These are phyloP conservation scores for Lenzites betulinus DNA, from an alignment of 768 basidiomycete genomes.

Conservation along the genomic window DNA sequence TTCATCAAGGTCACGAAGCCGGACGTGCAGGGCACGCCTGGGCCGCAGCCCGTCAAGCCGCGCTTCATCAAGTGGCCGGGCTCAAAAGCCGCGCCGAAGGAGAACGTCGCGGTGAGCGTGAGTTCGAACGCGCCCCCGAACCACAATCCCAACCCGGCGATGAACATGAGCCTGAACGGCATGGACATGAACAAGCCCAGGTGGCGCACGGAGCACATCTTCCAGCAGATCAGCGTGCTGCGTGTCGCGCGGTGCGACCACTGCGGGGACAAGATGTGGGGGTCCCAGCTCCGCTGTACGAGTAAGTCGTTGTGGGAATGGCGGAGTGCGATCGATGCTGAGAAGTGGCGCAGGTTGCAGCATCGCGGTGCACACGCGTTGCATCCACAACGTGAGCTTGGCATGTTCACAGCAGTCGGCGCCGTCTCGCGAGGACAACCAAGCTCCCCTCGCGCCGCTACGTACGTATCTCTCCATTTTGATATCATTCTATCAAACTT, in stretches of 20 bases:
- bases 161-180: background rate
- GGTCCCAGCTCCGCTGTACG: conserved; percentile 88
- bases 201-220: conserved; percentile 64
- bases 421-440: conserved; percentile 33
- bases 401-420: conserved; percentile 61
- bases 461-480: conserved; percentile 29
- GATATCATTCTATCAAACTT: conserved; percentile 12
- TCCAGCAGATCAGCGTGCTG: conserved; percentile 86
- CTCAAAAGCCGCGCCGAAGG: conserved; percentile 48
- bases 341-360: conserved; percentile 64
- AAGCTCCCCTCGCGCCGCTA: conserved; percentile 30
- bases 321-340: background rate
- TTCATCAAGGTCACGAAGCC: conserved; percentile 40
- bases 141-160: no score
- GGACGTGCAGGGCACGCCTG: conserved; percentile 44
- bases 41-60: conserved; percentile 48
- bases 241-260: conserved; percentile 93
- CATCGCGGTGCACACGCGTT: conserved; percentile 86
- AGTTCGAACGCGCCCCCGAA: no score
- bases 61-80: conserved; percentile 73
- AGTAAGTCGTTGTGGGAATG: conserved; percentile 51
- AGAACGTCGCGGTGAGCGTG: conserved; percentile 30
- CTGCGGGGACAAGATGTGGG: conserved; percentile 99
- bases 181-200: conserved; percentile 28
- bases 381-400: conserved; percentile 64